Percentiles rank a stretch among this genome's conserved stretches.
Evolutionary conservation across 225 moss, liverwort and hornwort genomes (phyloP).

Genomic region (Climacium dendroides): DNA sequence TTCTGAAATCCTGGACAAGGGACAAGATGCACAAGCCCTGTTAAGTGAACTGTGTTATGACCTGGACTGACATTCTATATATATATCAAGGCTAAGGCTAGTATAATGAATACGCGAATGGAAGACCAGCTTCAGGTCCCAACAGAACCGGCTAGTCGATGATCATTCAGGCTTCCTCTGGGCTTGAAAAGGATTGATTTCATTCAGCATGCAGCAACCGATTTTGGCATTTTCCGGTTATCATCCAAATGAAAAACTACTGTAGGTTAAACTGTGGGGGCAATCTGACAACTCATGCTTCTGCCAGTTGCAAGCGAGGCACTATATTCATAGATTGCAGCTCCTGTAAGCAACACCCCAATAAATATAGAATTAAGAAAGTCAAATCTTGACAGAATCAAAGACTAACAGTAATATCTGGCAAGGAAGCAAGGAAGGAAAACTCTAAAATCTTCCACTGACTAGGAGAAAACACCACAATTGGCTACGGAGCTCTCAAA

Average conservation of each 20-base stretch:
- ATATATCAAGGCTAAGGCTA: neutral
- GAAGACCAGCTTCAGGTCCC: neutral
- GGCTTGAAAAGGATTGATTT: neutral
- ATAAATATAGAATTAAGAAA: neutral
- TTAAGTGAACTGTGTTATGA: neutral
- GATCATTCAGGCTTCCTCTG: neutral
- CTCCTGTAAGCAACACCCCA: slow-evolving; percentile 34
- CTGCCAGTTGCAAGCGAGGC: slow-evolving; percentile 71
- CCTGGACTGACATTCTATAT: neutral
- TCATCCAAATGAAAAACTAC: neutral
- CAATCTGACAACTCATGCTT: slow-evolving; percentile 35
- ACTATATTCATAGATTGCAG: slow-evolving; percentile 97
- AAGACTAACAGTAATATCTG: neutral
- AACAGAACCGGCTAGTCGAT: neutral
- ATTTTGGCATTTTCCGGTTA: neutral
- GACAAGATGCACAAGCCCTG: neutral
- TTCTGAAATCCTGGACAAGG: neutral
- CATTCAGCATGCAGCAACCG: neutral
- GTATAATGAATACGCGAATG: neutral
- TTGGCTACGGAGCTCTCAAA: neutral
- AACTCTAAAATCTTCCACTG: neutral
- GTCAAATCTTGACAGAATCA: neutral
- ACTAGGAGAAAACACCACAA: neutral
- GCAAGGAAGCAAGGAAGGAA: neutral
- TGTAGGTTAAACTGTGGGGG: neutral